These are phyloP conservation scores for Trichoderma parareesei DNA, from an alignment of 495 filamentous ascomycete genomes.

Conservation along the genomic window DNA sequence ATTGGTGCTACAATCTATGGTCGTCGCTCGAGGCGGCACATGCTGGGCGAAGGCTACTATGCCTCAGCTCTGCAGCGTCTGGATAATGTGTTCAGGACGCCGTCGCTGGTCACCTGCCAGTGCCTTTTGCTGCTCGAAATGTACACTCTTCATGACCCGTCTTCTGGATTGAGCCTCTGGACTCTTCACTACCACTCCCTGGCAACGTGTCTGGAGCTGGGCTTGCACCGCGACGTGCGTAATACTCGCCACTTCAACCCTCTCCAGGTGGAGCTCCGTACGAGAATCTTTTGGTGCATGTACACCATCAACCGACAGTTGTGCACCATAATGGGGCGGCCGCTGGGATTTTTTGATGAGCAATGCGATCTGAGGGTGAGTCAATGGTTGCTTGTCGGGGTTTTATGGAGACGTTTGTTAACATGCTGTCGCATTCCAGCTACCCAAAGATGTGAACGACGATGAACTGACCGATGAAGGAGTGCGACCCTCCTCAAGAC, in stretches of 20 bases:
- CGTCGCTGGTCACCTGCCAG: neutral
- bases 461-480: constrained; percentile 2
- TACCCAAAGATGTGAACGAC: neutral
- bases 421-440: neutral
- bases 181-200: constrained; percentile 3
- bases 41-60: constrained; percentile 5
- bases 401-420: neutral
- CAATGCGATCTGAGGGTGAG: constrained; percentile 3
- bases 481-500: neutral
- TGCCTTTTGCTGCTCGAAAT: constrained; percentile 2
- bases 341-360: constrained; percentile 4
- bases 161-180: neutral
- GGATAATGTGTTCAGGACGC: neutral
- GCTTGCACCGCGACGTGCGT: neutral
- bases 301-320: neutral
- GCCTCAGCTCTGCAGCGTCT: constrained; percentile 1
- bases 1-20: neutral
- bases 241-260: neutral
- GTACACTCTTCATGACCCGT: constrained; percentile 2
- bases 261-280: neutral
- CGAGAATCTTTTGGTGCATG: neutral
- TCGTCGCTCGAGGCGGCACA: constrained; percentile 1
- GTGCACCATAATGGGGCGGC: neutral
- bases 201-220: neutral
- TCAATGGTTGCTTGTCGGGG: neutral